Base-by-base conservation (phyloP, 257 asterid genomes). In the Osmanthus fragrans region DNA sequence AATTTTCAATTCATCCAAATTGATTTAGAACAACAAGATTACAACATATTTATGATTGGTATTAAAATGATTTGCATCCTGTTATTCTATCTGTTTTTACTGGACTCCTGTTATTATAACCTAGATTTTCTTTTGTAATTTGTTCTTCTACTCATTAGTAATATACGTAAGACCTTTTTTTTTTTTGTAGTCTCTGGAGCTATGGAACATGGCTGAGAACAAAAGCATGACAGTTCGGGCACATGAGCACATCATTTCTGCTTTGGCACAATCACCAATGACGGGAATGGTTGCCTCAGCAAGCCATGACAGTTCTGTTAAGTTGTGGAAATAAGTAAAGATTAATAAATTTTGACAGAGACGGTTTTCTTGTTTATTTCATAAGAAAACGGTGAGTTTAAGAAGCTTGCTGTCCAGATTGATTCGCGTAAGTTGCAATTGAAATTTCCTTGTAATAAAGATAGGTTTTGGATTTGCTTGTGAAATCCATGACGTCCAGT, bases 261-360 rank as follows among this genome's bases (percentile, higher is more conserved):
- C 97, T 37, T 79, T 95, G 86, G 98, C 96, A 0, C 97, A 91
- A 83, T 92, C 99, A 15, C 90, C 96, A 25, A 85, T 82, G 18
- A 90, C 96, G 0, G 98, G 98, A 79, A 89, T 86, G 97, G 97
- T 95, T 21, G 98, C 98, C 8, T 92, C 98, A 27, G 99, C 96
- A 51, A 92, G 99, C 87, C 99, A 95, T 23, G 98, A 95, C 86
- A 91, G 94, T 71, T 90, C 96, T 0, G 91, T 95, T 36, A 95
- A 95, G 93, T 80, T 93, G 60, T 95, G 99, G 99, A 95, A 95
- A 88, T 94, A 82, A 87, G 58, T 18, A 19, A 58, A 21, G 12
- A 5, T 30, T 33, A n/a, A n/a, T 58, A 40, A 10, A 11, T 40
- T 32, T 32, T 32, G 34, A 32, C 36, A 23, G 12, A 10, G 69